Conservation (phyloP, 2,329 filamentous ascomycete species). For the Cercospora zeina region DNA sequence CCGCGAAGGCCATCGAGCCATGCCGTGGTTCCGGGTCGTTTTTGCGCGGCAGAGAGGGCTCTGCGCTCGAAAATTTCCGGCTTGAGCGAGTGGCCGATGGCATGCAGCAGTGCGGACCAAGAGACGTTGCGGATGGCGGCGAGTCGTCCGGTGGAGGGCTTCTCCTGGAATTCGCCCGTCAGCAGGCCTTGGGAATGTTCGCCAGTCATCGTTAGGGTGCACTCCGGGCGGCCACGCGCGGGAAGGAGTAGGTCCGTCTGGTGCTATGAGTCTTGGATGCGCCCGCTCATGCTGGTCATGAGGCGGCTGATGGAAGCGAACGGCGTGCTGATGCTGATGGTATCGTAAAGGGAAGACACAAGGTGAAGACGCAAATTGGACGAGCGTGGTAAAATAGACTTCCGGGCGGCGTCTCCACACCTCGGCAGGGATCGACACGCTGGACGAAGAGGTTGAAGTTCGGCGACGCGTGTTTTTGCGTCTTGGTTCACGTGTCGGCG, state of each 20-base stretch:
- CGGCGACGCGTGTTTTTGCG: background rate
- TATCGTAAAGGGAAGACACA: background rate
- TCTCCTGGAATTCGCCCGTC: constrained; percentile 17
- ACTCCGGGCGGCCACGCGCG: background rate
- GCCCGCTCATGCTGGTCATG: constrained; percentile 11
- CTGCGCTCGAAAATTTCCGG: constrained; percentile 24
- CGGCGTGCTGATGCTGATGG: background rate
- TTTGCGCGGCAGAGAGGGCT: constrained; percentile 15
- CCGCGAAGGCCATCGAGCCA: constrained; percentile 66
- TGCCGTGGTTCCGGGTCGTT: constrained; percentile 47
- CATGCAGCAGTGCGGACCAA: constrained; percentile 2
- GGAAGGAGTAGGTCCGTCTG: background rate
- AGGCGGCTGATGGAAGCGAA: background rate
- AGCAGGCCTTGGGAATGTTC: constrained; percentile 14
- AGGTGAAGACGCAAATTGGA: constrained; percentile 1
- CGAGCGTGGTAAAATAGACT: background rate
- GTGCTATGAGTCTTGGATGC: background rate
- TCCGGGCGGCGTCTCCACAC: constrained; percentile 1
- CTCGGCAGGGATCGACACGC: constrained; percentile 6
- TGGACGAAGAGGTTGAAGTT: background rate
- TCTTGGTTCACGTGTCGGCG: background rate
- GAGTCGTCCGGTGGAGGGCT: constrained; percentile 9
- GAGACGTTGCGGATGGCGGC: constrained; percentile 11
- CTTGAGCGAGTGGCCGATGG: constrained; percentile 14
- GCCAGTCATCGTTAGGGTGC: constrained; percentile 5